These are phyloP conservation scores for Penicillium nucicola DNA, from an alignment of 495 filamentous ascomycete species.

Conservation along the genomic window DNA sequence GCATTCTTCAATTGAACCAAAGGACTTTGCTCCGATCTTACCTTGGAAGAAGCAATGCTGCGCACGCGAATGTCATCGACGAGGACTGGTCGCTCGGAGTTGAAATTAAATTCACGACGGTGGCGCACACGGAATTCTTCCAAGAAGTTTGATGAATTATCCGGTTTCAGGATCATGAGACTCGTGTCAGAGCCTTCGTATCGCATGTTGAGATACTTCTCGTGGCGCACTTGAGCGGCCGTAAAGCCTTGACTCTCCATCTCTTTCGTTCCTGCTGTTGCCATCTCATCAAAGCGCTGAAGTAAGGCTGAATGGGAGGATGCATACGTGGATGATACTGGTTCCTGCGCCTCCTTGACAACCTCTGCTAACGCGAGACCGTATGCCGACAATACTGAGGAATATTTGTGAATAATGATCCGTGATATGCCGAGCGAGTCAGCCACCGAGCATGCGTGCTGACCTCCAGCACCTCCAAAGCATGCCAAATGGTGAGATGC, in stretches of 20 bases:
- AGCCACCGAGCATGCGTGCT: slow-evolving; percentile 54
- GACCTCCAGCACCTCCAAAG: slow-evolving; percentile 55
- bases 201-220: slow-evolving; percentile 52
- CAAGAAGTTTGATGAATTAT: slow-evolving; percentile 38
- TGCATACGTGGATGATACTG: slow-evolving; percentile 37
- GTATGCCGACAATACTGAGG: slow-evolving; percentile 51
- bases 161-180: slow-evolving; percentile 48
- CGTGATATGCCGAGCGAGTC: slow-evolving; percentile 47
- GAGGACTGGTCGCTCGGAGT: slow-evolving; percentile 45
- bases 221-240: slow-evolving; percentile 40
- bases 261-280: slow-evolving; percentile 31
- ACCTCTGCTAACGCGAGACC: slow-evolving; percentile 52
- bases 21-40: slow-evolving; percentile 40
- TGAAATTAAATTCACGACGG: slow-evolving; percentile 52
- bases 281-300: slow-evolving; percentile 31
- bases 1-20: slow-evolving; percentile 37
- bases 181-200: slow-evolving; percentile 53
- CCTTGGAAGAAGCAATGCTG: slow-evolving; percentile 39
- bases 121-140: slow-evolving; percentile 46
- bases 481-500: slow-evolving; percentile 49
- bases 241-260: slow-evolving; percentile 38
- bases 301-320: slow-evolving; percentile 33
- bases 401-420: slow-evolving; percentile 54
- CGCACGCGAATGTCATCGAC: slow-evolving; percentile 55
- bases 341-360: slow-evolving; percentile 51